Base-by-base conservation (phyloP, 140 eudicot species). In the Flaveria floridana region DNA sequence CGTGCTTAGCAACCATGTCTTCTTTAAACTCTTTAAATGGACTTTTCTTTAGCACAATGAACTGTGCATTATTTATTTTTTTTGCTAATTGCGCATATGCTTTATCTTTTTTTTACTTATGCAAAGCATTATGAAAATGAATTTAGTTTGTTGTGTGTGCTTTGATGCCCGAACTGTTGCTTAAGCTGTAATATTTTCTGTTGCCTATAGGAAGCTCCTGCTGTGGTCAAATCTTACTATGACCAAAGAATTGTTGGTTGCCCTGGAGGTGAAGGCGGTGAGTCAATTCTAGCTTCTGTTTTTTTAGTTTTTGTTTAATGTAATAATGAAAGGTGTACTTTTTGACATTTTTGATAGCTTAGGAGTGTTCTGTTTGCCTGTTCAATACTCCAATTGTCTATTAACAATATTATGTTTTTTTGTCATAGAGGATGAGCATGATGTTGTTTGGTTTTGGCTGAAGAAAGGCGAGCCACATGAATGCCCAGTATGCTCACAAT, bases 391-490 rank as follows among this genome's bases (percentile, higher is more conserved):
- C 26, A 18, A 47, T 78, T 46, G 15, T 13, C 78, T 65, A 58
- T 30, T 70, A 63, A 63, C 62, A 41, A 50, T 50, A 65, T 13
- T 64, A 11, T 56, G 11, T 62, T 25, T 19, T 44, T 76, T 20
- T 53, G 39, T 28, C 50, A 64, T 78, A 94, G 99, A 94, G 82
- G 99, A 94, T 55, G 99, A 94, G 83, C 99, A 94, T 78, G 99
- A 94, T 82, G 96, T 94, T 68, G 97, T 90, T 74, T 94, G 99
- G 99, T 94, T 94, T 80, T 88, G 97, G 99, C 92, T 94, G 78
- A 89, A 91, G 95, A 94, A 94, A 81, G 97, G 87, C 61, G 84
- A 94, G 77, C 88, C 99, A 68, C 88, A 85, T 68, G 99, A 91
- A 64, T 95, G 97, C 80, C 99, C 99, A 71, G 99, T 94, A 44